Evolutionary conservation across 768 basidiomycete species (phyloP), one percentile per base, ranked within the genome.

Genomic region (Podaxis pistillaris): DNA sequence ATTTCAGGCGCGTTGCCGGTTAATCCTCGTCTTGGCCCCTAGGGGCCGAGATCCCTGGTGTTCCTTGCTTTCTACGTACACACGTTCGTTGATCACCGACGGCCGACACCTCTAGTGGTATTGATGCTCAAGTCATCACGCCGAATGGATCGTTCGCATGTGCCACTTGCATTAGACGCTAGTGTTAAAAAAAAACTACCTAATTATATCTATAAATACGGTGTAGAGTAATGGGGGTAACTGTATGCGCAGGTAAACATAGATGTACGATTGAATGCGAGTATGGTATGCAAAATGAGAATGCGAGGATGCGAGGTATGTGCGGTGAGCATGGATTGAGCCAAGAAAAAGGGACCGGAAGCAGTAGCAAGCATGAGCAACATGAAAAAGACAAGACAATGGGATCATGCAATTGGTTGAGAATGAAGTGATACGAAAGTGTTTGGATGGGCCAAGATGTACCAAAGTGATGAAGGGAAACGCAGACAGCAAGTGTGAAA

Each of bases 131-230:
- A 7, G 44, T 46, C 33, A 33, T 46, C 19, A 46, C n/a, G 44
- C 44, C 44, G 44, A 17, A 46, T 19, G 19, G 19, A 46, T 46
- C 44, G 44, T 41, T 41, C 40, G 40, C 15, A 41, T 41, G 15
- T 41, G 15, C 4, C 40, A 19, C n/a, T 46, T 40, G 54, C 38
- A 41, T 56, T 56, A 56, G 24, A 22, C 19, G 38, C 30, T 40
- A 38, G 26, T 12, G 8, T 40, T 37, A n/a, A 24, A 36, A 22
- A 33, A 19, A 37, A 37, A 55, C 53, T 55, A 55, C 33, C 38
- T 56, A 56, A 38, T 56, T 56, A 56, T 56, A 40, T 56, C 54
- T 56, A 56, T 56, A 24, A 56, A 40, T 56, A 56, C 54, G 36
- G 13, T 17, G 37, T 56, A 56, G 13, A 37, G 54, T 56, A 56